phyloP scores from a whole-genome alignment of 129 eudicot species.

The Scalesia atractyloides region DNA sequence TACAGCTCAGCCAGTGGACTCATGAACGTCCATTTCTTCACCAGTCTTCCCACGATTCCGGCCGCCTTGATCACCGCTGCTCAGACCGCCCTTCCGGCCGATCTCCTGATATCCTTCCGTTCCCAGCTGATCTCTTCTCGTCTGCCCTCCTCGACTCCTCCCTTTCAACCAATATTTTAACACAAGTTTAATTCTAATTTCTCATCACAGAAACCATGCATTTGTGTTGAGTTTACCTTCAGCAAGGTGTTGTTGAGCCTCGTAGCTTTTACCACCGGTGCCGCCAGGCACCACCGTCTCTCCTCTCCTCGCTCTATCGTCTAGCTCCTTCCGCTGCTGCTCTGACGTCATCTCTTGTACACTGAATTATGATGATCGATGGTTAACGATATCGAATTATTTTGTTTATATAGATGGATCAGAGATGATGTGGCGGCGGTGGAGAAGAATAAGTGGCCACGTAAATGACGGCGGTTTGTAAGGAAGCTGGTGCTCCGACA shows the following conservation, averaged over 20 bases:
- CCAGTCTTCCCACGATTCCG: constrained; percentile 25
- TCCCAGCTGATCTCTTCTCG: constrained; percentile 41
- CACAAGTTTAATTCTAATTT: neutral
- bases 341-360: constrained; percentile 34
- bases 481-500: constrained; percentile 20
- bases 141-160: constrained; percentile 52
- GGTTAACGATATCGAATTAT: neutral
- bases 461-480: constrained; percentile 23
- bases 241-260: constrained; percentile 52
- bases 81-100: constrained; percentile 47
- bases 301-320: constrained; percentile 41
- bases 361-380: no score
- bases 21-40: constrained; percentile 30
- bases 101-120: constrained; percentile 45
- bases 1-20: constrained; percentile 27
- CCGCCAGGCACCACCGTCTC: constrained; percentile 55
- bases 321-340: constrained; percentile 36
- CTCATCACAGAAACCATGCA: neutral
- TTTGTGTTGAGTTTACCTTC: constrained; percentile 21
- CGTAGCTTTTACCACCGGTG: constrained; percentile 46
- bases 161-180: constrained; percentile 18
- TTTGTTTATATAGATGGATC: neutral
- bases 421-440: constrained; percentile 22
- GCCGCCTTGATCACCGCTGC: constrained; percentile 32
- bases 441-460: constrained; percentile 17